Conservation (phyloP, 495 filamentous ascomycete species). For the Penicillium samsonianum region DNA sequence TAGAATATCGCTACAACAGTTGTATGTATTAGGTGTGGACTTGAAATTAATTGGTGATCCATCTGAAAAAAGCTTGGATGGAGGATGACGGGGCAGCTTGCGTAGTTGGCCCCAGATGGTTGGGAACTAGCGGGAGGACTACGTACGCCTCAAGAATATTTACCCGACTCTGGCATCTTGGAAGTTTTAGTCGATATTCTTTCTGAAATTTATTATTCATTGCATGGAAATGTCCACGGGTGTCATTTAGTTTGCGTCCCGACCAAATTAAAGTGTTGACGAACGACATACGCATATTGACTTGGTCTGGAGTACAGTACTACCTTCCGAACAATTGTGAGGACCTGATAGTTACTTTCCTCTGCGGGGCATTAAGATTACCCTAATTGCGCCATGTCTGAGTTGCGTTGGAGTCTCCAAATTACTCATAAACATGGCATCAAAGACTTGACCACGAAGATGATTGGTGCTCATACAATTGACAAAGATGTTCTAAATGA, state of each 20-base stretch:
- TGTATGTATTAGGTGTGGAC: background rate
- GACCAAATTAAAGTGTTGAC: background rate
- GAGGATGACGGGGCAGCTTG: conserved; percentile 30
- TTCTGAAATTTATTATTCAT: background rate
- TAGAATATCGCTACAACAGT: no score
- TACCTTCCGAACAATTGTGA: background rate
- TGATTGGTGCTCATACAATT: background rate
- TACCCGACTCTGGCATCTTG: background rate
- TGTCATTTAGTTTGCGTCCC: background rate
- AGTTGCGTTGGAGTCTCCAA: background rate
- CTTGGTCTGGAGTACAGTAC: background rate
- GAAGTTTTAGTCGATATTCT: no score
- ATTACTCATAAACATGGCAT: background rate
- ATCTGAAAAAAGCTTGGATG: conserved; percentile 20
- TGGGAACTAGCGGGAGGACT: conserved; percentile 21
- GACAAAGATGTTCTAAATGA: background rate
- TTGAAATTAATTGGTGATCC: conserved; percentile 12
- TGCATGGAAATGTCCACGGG: no score
- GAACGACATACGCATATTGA: background rate
- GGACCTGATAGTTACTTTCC: rapidly evolving
- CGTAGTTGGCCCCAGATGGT: conserved; percentile 19
- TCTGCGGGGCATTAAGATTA: background rate
- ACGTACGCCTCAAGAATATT: conserved; percentile 18
- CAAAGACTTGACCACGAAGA: background rate
- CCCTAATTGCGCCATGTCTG: background rate